Percentiles rank a stretch among this genome's conserved stretches.
phyloP scores from a whole-genome alignment of 371 early-diverging fungal species.

The Mucor plumbeus region DNA sequence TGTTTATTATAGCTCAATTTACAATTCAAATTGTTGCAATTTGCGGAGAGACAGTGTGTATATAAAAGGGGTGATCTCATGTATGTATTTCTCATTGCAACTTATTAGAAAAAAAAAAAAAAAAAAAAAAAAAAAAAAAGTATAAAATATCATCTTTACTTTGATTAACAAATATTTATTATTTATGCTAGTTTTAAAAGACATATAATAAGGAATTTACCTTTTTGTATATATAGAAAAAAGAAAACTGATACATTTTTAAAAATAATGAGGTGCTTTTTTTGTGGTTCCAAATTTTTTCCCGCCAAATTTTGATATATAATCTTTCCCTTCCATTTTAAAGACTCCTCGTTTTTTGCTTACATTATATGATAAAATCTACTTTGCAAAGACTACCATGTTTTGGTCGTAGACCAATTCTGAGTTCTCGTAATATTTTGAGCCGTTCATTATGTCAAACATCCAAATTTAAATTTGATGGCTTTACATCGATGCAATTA shows the following conservation, averaged over 20 bases:
- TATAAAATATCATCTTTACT: too few species aligned
- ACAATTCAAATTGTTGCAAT: slow-evolving; percentile 10
- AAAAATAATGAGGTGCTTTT: background rate
- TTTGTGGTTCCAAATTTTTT: background rate
- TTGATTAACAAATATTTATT: background rate
- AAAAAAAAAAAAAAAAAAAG: too few species aligned
- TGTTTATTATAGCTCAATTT: slow-evolving; percentile 16
- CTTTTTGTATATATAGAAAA: background rate
- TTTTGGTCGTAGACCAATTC: background rate
- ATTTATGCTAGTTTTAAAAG: too few species aligned
- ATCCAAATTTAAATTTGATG: background rate
- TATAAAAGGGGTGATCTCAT: background rate
- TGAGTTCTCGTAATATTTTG: background rate
- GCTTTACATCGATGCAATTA: background rate
- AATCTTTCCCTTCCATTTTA: background rate
- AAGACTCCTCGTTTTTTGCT: background rate
- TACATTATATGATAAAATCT: background rate
- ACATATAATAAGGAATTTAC: too few species aligned
- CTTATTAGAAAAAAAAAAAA: too few species aligned
- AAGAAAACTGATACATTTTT: background rate
- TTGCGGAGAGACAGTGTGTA: background rate
- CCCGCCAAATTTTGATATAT: background rate
- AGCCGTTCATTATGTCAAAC: background rate
- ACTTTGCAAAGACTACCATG: slow-evolving; percentile 1
- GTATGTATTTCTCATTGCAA: too few species aligned